Conservation (phyloP, 2,329 filamentous ascomycete genomes). For the Hypoxylon sp. region DNA sequence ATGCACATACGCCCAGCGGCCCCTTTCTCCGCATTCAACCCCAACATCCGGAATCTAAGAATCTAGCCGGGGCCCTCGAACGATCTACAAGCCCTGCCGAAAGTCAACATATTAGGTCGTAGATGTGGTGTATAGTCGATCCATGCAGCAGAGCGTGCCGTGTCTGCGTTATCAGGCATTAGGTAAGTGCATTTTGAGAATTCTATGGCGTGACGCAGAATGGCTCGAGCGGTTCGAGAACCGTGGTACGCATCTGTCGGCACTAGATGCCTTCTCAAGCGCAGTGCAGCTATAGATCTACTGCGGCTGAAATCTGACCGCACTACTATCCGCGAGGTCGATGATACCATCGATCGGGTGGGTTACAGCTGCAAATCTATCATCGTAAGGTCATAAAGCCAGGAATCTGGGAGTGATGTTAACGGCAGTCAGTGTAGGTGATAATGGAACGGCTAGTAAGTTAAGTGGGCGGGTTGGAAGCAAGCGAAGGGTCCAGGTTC, state of each 20-base stretch:
- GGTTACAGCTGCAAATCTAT: conserved; percentile 38
- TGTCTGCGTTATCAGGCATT: conserved; percentile 16
- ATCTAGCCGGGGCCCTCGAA: conserved; percentile 41
- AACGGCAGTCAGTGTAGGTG: conserved; percentile 10
- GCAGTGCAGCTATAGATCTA: conserved; percentile 19
- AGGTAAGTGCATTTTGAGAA: conserved; percentile 12
- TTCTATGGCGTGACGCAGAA: conserved; percentile 16
- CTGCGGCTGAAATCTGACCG: conserved; percentile 39
- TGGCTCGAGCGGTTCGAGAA: conserved; percentile 6
- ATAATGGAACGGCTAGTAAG: conserved; percentile 25
- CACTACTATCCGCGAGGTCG: conserved; percentile 26
- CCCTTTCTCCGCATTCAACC: conserved; percentile 41
- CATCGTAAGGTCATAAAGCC: conserved; percentile 36
- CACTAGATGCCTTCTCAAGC: conserved; percentile 5
- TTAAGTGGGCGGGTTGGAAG: conserved; percentile 1
- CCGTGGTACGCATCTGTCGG: conserved; percentile 9
- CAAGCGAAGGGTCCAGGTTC: conserved; percentile 16
- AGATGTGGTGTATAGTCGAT: conserved; percentile 27
- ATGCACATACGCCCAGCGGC: conserved; percentile 12
- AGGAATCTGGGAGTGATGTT: conserved; percentile 37
- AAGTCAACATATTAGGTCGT: conserved; percentile 12
- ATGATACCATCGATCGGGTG: conserved; percentile 42
- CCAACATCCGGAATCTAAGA: conserved; percentile 27
- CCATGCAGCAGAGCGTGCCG: conserved; percentile 13
- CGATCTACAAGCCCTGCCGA: conserved; percentile 38